phyloP scores from a whole-genome alignment of 345 rosid species.

The Syzygium oleosum region DNA sequence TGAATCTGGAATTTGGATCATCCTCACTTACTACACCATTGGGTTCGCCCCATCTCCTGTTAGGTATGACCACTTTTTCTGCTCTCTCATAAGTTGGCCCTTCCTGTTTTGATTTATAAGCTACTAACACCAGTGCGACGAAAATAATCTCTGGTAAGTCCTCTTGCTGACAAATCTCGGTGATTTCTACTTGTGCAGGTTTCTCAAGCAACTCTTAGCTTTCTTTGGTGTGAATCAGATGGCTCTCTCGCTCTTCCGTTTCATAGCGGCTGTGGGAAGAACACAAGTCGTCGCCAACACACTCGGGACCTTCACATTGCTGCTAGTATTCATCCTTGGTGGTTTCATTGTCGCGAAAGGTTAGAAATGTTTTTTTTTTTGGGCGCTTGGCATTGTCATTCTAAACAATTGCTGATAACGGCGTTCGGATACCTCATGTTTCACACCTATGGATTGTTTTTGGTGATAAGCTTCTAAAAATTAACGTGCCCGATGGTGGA shows the following conservation, averaged over 20 bases:
- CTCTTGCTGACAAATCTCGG: not conserved
- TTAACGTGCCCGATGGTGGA: not conserved
- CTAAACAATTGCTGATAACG: not conserved
- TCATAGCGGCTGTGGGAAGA: slow-evolving; percentile 43
- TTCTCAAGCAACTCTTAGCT: slow-evolving; percentile 36
- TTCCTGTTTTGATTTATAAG: not conserved
- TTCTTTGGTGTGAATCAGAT: slow-evolving; percentile 33
- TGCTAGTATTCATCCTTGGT: slow-evolving; percentile 27
- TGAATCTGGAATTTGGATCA: slow-evolving; percentile 49
- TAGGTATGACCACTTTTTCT: slow-evolving; percentile 18
- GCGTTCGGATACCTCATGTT: not conserved
- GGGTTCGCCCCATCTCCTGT: slow-evolving; percentile 41
- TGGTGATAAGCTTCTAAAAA: not conserved
- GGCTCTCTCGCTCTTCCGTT: slow-evolving; percentile 47
- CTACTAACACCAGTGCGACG: not conserved
- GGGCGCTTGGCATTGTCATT: not conserved
- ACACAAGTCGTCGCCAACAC: slow-evolving; percentile 39
- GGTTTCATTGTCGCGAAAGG: slow-evolving; percentile 28
- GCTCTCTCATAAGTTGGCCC: not conserved
- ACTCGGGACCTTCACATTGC: slow-evolving; percentile 34
- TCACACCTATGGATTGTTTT: not conserved
- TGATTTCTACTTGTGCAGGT: slow-evolving; percentile 11
- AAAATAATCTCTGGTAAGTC: not conserved
- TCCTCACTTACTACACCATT: slow-evolving; percentile 36
- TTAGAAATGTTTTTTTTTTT: not conserved